Conservation (phyloP, 2,329 filamentous ascomycete species). For the Fusarium luffae region DNA sequence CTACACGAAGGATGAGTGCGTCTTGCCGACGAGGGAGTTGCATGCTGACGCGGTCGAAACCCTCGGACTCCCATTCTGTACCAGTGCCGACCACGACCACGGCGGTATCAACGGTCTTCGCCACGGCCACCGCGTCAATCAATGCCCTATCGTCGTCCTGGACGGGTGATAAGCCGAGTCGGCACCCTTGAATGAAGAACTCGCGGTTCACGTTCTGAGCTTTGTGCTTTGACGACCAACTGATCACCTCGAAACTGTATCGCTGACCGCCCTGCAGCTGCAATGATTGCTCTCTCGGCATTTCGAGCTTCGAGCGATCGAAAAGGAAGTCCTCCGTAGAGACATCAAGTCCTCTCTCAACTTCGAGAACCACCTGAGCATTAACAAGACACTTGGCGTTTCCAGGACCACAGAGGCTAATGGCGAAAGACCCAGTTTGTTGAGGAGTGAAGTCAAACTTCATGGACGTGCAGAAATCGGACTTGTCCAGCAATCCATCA, state of each 20-base stretch:
- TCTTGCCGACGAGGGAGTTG: not conserved
- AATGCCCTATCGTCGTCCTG: not conserved
- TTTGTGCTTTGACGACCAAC: not conserved
- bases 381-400: not conserved
- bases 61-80: not conserved
- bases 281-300: not conserved
- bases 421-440: not conserved
- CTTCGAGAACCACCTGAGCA: fast-evolving
- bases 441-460: not conserved
- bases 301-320: not conserved
- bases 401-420: not conserved
- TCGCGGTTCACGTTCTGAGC: not conserved
- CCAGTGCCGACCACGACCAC: not conserved
- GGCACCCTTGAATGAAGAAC: not conserved
- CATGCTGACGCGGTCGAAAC: not conserved
- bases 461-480: not conserved
- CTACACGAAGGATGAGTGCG: not conserved
- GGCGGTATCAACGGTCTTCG: not conserved
- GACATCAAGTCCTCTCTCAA: not conserved
- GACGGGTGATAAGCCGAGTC: not conserved
- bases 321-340: not conserved
- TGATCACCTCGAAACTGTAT: not conserved
- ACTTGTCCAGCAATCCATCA: not conserved
- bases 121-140: not conserved
- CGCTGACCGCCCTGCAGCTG: not conserved